These are phyloP conservation scores for Curvularia verruculosa DNA, from an alignment of 2,329 filamentous ascomycete species.

Conservation along the genomic window DNA sequence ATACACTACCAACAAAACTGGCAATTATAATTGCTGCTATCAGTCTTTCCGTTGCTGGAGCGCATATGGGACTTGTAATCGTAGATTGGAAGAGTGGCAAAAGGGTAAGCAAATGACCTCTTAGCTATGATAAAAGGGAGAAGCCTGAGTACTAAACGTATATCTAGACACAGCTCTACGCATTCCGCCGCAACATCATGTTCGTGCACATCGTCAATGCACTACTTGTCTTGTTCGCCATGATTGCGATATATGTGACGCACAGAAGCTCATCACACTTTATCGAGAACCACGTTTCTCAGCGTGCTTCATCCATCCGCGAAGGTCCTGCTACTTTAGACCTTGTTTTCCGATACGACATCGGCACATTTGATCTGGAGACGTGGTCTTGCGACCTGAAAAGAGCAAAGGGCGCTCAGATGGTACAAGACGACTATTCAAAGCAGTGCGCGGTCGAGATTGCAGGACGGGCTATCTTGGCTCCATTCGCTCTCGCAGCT, in stretches of 20 bases:
- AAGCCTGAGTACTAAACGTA: neutral
- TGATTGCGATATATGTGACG: constrained; percentile 40
- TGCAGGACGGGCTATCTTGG: constrained; percentile 38
- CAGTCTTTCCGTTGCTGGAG: constrained; percentile 27
- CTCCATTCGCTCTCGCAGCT: constrained; percentile 36
- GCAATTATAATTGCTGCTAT: constrained; percentile 34
- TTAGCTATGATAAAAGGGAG: neutral
- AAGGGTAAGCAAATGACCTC: constrained; percentile 21
- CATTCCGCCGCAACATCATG: constrained; percentile 45
- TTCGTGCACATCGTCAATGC: constrained; percentile 40
- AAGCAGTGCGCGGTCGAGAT: constrained; percentile 39
- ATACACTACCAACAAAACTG: constrained; percentile 36
- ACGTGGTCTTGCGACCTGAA: constrained; percentile 45
- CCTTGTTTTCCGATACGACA: constrained; percentile 36
- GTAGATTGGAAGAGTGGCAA: constrained; percentile 37
- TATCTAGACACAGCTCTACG: constrained; percentile 36
- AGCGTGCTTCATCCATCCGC: constrained; percentile 26
- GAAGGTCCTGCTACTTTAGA: constrained; percentile 19
- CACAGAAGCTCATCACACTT: constrained; percentile 42
- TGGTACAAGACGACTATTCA: constrained; percentile 37
- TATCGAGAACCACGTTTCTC: constrained; percentile 32
- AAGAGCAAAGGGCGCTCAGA: constrained; percentile 24
- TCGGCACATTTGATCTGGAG: constrained; percentile 45
- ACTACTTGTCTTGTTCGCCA: constrained; percentile 39
- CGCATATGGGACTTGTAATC: constrained; percentile 32